Percentiles rank a stretch among this genome's conserved stretches.
These are phyloP conservation scores for carrot (Daucus carota) DNA, from an alignment of 129 eudicot species.

Conservation along the genomic window DNA sequence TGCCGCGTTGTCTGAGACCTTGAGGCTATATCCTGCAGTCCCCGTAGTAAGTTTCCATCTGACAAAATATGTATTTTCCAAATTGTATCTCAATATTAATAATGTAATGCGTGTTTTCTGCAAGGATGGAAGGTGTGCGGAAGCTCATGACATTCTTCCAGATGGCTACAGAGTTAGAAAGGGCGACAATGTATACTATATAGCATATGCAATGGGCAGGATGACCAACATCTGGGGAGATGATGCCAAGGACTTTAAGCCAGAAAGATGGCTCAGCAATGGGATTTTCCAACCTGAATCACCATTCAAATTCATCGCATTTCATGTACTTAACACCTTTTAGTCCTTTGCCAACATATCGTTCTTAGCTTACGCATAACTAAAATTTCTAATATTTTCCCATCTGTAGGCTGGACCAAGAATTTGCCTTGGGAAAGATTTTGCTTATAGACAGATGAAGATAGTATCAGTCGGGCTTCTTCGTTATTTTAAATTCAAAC, in stretches of 20 bases:
- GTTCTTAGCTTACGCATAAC: too few species aligned
- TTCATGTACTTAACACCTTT: conserved; percentile 28
- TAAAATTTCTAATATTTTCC: neutral
- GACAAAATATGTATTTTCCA: neutral
- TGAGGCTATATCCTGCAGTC: conserved; percentile 9
- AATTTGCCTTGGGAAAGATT: conserved; percentile 67
- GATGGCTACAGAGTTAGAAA: conserved; percentile 65
- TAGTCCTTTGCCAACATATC: neutral
- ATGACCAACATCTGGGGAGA: conserved; percentile 79
- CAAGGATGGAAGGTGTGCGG: conserved; percentile 81
- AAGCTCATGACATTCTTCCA: conserved; percentile 65
- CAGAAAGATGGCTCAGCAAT: conserved; percentile 63
- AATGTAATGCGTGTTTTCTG: neutral
- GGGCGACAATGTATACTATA: conserved; percentile 68
- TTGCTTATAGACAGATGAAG: conserved; percentile 86
- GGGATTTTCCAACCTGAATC: conserved; percentile 60
- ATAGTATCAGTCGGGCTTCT: conserved; percentile 51
- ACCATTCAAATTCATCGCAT: conserved; percentile 57
- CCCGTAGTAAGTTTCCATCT: neutral
- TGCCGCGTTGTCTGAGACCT: conserved; percentile 10
- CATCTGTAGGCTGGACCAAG: conserved; percentile 73
- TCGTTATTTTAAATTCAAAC: conserved; percentile 38
- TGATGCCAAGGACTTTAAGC: conserved; percentile 60
- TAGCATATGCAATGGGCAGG: conserved; percentile 93
- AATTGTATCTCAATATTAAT: neutral